These are phyloP conservation scores for Paulownia fortunei DNA, from an alignment of 257 asterid species.

Conservation along the genomic window DNA sequence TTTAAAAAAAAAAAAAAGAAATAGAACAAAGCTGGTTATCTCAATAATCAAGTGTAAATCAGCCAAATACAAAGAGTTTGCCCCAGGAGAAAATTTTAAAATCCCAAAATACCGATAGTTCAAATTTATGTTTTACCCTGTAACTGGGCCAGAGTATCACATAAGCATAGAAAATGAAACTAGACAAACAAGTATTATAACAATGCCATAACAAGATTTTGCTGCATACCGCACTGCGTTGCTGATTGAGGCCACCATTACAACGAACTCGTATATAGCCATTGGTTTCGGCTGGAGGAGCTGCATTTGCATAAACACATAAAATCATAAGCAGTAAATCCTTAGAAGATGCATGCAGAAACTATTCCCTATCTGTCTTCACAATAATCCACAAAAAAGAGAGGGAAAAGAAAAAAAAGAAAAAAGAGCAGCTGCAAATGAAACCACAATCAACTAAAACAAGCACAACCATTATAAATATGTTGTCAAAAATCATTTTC, in stretches of 20 bases:
- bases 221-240: constrained; percentile 86
- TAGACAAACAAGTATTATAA: background rate
- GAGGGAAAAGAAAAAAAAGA: too few species aligned
- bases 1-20: background rate
- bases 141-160: background rate
- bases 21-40: too few species aligned
- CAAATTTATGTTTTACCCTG: too few species aligned
- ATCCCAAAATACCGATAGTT: background rate
- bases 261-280: constrained; percentile 98
- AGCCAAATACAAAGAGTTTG: background rate
- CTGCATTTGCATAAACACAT: constrained; percentile 50
- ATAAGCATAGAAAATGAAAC: constrained; percentile 11
- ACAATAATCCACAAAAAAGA: background rate
- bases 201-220: constrained; percentile 16
- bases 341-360: background rate
- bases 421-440: background rate
- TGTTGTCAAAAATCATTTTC: constrained; percentile 5
- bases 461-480: background rate
- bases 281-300: constrained; percentile 80
- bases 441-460: background rate
- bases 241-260: constrained; percentile 98
- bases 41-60: background rate
- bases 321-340: constrained; percentile 29
- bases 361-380: background rate
- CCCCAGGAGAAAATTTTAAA: background rate